These are phyloP conservation scores for Paramecium pentaurelia DNA, from an alignment of 73 alveolate species.

Conservation along the genomic window DNA sequence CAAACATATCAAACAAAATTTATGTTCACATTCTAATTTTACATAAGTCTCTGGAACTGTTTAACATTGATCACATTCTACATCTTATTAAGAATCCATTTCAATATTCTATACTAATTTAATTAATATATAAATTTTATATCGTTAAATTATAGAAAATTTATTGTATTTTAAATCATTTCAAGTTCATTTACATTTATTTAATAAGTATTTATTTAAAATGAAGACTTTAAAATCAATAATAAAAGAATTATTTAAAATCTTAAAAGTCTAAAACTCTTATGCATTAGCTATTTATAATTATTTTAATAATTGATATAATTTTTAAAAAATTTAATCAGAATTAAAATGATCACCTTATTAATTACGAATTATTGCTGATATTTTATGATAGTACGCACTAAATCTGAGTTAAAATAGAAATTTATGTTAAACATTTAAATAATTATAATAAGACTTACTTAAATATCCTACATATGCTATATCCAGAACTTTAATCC, in stretches of 20 bases:
- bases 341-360: not conserved
- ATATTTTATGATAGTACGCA: not conserved
- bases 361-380: not conserved
- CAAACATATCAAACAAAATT: constrained; percentile 36
- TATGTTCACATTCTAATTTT: constrained; percentile 35
- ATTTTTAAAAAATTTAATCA: not conserved
- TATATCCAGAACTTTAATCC: not conserved
- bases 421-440: not conserved
- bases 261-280: not conserved
- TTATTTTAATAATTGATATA: not conserved
- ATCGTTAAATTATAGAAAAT: not conserved
- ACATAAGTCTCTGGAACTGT: constrained; percentile 36
- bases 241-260: too few relatives aligned
- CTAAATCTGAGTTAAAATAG: not conserved
- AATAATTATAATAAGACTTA: not conserved
- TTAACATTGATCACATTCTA: constrained; percentile 6
- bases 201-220: not conserved
- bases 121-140: not conserved
- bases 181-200: not conserved
- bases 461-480: not conserved
- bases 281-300: not conserved
- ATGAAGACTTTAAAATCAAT: not conserved
- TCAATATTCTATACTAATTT: not conserved
- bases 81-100: constrained; percentile 26
- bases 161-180: not conserved